Evolutionary conservation across 441 rosid species (phyloP).

Genomic region (Cnidoscolus chayamansa): DNA sequence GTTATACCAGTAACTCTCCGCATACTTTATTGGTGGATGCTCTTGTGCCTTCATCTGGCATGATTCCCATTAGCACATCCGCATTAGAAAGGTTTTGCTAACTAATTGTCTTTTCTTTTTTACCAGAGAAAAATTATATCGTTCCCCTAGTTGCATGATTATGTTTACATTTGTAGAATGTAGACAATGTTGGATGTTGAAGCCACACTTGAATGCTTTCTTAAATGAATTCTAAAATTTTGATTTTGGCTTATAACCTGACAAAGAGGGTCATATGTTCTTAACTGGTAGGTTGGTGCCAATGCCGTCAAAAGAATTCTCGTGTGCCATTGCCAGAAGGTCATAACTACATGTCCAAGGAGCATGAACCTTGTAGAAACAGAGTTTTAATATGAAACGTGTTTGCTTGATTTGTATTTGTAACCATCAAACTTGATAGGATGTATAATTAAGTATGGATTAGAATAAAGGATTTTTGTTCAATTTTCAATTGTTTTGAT

Average conservation of each 20-base stretch:
- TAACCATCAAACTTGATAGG: conserved; percentile 8
- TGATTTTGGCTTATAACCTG: not conserved
- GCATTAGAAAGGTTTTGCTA: conserved; percentile 34
- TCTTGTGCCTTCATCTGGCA: conserved; percentile 67
- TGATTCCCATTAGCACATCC: conserved; percentile 48
- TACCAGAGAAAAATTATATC: conserved; percentile 7
- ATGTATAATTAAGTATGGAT: not conserved
- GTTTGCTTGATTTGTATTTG: conserved; percentile 3
- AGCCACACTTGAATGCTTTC: not conserved
- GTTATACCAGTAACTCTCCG: conserved; percentile 50
- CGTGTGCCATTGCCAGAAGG: conserved; percentile 10
- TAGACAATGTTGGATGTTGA: conserved; percentile 23
- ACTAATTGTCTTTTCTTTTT: conserved; percentile 1
- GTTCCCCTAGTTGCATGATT: conserved; percentile 11
- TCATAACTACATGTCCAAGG: not conserved
- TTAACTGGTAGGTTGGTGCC: not conserved
- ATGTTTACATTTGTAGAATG: conserved; percentile 28
- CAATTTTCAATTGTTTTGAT: not conserved
- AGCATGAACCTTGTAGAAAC: no score
- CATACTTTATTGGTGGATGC: conserved; percentile 64
- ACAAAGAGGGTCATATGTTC: conserved; percentile 9
- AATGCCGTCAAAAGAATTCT: not conserved
- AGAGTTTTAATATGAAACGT: no score
- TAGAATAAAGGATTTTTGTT: not conserved
- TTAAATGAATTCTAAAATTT: not conserved